Base-by-base conservation (phyloP, 208 protist genomes). In the Giardia muris region DNA sequence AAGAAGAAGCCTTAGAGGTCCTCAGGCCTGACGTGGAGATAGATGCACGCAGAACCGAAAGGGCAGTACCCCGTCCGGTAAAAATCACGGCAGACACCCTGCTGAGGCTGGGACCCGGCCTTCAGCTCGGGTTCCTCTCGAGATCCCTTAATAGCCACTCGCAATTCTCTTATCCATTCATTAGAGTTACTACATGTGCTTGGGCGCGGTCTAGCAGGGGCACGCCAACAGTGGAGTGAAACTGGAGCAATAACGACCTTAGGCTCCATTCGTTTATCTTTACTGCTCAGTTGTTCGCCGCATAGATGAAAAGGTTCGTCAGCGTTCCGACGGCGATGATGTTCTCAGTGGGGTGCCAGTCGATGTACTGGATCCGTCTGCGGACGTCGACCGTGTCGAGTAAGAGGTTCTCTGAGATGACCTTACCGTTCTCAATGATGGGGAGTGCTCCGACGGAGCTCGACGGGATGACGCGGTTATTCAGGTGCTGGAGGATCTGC, bases 301-400 rank as follows among this genome's bases (percentile, higher is more conserved):
- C 2, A 47, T 90, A 90, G 48, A 90, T 47, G 48, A 43, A 90
- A n/a, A 90, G 48, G 48, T 90, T 90, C 19, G 87, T 67, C 46
- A 90, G 45, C 30, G 87, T 90, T 48, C 42, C 45, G 44, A 2
- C 1, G 43, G 87, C 87, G 4, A 90, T 43, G 48, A 90, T 45
- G 45, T 90, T 90, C 45, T 90, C 87, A 4, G 87, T 47, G 19
- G 87, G 87, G n/a, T 47, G 2, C 87, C 87, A 90, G n/a, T 90
- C 87, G 42, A 90, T 43, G 48, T 47, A 90, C 48, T 90, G 45
- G 30, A 90, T 90, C 44, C 48, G 46, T 46, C n/a, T 90, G 4
- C 87, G 46, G 4, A 90, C 48, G 4, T 90, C 87, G 0, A 47
- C 45, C n/a, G n/a, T 43, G 48, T 90, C 87, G 4, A 90, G 4